Conservation (phyloP, 306 rosid species). For the barrel medic (Medicago truncatula) region MtrunA17r5.0-ANR NC_053042.1:7439001-7439500, state of each 20-base stretch:
- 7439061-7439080: slow-evolving; percentile 96
- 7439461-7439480: slow-evolving; percentile 81
- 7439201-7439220: neutral
- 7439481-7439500: slow-evolving; percentile 90
- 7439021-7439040: slow-evolving; percentile 91
- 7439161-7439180: neutral
- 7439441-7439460: slow-evolving; percentile 71
- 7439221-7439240: neutral
- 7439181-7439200: neutral
- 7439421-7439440: slow-evolving; percentile 84
- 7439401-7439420: slow-evolving; percentile 83
- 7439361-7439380: slow-evolving; percentile 1
- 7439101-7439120: slow-evolving; percentile 99
- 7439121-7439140: slow-evolving; percentile 97
- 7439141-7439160: slow-evolving; percentile 51
- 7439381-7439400: slow-evolving; percentile 88
- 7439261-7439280: neutral
- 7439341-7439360: neutral
- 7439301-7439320: no score
- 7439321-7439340: no score
- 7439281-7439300: neutral
- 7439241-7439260: no score
- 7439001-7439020: slow-evolving; percentile 94
- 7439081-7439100: slow-evolving; percentile 99
- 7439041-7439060: slow-evolving; percentile 99